phyloP scores from a whole-genome alignment of 106 monocot genomes.

The Apostasia shenzhenica region DNA sequence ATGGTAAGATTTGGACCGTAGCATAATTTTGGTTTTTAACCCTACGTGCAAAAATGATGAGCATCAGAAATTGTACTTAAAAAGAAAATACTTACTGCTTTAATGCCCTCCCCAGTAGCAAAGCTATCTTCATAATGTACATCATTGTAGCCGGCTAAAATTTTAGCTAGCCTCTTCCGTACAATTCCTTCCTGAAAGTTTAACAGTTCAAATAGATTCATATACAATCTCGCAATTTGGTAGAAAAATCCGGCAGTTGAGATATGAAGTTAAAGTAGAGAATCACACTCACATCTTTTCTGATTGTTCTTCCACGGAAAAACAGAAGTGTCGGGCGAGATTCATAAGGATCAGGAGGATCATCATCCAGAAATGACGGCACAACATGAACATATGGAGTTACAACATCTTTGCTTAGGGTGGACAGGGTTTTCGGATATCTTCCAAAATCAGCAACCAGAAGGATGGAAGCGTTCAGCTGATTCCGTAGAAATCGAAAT shows the following conservation, averaged over 20 bases:
- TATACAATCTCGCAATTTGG: neutral
- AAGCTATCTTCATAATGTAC: conserved; percentile 75
- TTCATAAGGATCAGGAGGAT: conserved; percentile 59
- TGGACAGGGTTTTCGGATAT: conserved; percentile 45
- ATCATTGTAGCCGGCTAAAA: conserved; percentile 56
- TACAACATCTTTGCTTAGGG: conserved; percentile 78
- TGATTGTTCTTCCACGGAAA: conserved; percentile 87
- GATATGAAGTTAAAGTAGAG: neutral
- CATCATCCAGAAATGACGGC: conserved; percentile 57
- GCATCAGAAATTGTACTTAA: neutral
- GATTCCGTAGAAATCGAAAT: conserved; percentile 79
- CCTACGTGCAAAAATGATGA: too few species aligned
- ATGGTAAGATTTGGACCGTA: too few species aligned
- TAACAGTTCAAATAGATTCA: conserved; percentile 6
- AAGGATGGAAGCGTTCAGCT: conserved; percentile 85
- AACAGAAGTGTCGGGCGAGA: conserved; percentile 82
- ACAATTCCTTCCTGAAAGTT: conserved; percentile 74
- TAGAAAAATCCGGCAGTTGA: neutral
- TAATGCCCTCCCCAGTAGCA: conserved; percentile 81
- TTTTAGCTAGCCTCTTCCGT: conserved; percentile 59
- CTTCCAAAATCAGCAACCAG: conserved; percentile 86
- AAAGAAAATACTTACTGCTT: conserved; percentile 43
- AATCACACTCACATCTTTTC: conserved; percentile 64
- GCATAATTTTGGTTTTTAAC: too few species aligned
- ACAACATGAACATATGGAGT: conserved; percentile 91